A percentile compares a stretch with the other conserved stretches of the same genome.
phyloP scores from a whole-genome alignment of 306 rosid genomes.

The Quercus berberidifolia region DNA sequence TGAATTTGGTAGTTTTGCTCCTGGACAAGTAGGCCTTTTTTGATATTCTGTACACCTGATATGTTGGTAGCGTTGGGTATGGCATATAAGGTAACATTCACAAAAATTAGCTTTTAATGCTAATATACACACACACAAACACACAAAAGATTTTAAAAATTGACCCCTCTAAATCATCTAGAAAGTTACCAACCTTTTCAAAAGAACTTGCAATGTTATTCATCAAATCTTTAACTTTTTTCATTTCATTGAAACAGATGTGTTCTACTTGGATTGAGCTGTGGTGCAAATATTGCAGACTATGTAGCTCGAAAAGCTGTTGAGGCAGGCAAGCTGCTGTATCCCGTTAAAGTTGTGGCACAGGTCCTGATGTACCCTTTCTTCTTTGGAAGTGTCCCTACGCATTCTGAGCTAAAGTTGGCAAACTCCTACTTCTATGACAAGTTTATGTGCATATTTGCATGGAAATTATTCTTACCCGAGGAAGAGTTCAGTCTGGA shows the following conservation, averaged over 20 bases:
- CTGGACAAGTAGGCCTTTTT: slow-evolving; percentile 4
- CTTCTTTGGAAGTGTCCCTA: slow-evolving; percentile 78
- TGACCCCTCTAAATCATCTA: not conserved
- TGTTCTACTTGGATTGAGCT: slow-evolving; percentile 93
- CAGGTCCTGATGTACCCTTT: slow-evolving; percentile 88
- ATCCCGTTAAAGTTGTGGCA: slow-evolving; percentile 96
- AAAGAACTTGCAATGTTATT: not conserved
- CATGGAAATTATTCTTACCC: slow-evolving; percentile 89
- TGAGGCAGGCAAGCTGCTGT: slow-evolving; percentile 79
- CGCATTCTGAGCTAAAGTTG: slow-evolving; percentile 83
- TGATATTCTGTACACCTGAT: not conserved
- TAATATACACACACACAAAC: not conserved
- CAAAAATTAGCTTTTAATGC: slow-evolving; percentile 1
- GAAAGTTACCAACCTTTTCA: not conserved
- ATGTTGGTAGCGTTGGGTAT: not conserved
- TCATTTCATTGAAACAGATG: slow-evolving; percentile 53
- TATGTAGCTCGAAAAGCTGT: slow-evolving; percentile 87
- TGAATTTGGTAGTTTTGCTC: slow-evolving; percentile 5
- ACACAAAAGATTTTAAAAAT: no score
- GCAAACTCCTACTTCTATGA: slow-evolving; percentile 93
- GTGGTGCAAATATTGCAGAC: slow-evolving; percentile 96
- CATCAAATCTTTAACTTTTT: slow-evolving; percentile 16
- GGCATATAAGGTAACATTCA: not conserved
- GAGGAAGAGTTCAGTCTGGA: slow-evolving; percentile 81
- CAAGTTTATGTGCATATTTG: slow-evolving; percentile 86